Evolutionary conservation across 768 basidiomycete genomes (phyloP), one percentile per base, ranked within the genome.

Genomic region (Brasilioporus rufonigricans): DNA sequence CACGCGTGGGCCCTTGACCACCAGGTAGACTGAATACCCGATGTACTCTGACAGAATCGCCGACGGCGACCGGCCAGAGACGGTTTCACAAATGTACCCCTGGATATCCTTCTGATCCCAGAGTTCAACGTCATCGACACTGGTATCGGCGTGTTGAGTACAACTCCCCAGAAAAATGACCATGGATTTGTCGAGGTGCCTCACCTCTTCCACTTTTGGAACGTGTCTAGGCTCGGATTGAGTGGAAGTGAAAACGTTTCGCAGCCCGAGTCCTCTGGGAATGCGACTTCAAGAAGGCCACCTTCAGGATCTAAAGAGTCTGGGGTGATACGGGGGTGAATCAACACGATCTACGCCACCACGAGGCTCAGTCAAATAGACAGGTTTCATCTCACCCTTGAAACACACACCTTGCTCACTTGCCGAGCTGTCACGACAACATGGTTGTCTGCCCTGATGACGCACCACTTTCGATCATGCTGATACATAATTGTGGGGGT

Each of bases 381-480:
- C 8, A 33, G 38, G 23, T 12, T 45, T 24, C 14, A 16, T n/a
- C 26, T 9, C n/a, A n/a, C n/a, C n/a, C n/a, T n/a, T n/a, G n/a
- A 46, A 31, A 43, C 32, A 44, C 58, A 23, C 63, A 83, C 89
- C 77, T 84, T 84, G 24, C 80, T 59, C 32, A 81, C 68, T 52
- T 84, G 80, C 48, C 89, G 79, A 6, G 89, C 89, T 2, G 89
- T 92, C 40, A 91, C 72, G 23, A 88, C 76, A 5, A 64, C 63
- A 41, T 81, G 72, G 6, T 75, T 80, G 10, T 73, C 71, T 4
- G 77, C 77, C 58, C 85, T 85, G 46, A 89, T 76, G 62, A 91
- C 77, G 57, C 82, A 85, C 82, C 87, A 89, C 67, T 73, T 76
- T 58, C 89, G 78, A 62, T 91, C 89, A 65, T 86, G 76, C 88